Evolutionary conservation across 208 protist species (phyloP), one percentile per base, ranked within the genome.

Genomic region (Trypanosoma melophagium): DNA sequence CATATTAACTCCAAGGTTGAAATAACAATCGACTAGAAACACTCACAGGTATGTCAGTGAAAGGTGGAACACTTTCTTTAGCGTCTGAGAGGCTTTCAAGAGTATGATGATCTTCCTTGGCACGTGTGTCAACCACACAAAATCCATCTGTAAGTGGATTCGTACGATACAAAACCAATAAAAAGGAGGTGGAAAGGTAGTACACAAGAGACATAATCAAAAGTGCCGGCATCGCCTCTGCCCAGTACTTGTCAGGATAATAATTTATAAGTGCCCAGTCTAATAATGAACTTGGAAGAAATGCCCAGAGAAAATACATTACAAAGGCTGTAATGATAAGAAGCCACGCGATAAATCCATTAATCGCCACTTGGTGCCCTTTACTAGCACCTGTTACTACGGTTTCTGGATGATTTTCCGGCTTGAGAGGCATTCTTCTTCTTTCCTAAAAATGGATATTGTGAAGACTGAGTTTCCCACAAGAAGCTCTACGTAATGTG

Each of bases 201-300:
- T 92, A 93, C 61, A 84, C 66, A 45, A 87, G 66, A 28, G 87
- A 73, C 79, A 95, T 93, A 31, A 90, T 78, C 17, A 97, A 50
- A 0, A 92, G 80, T 19, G 90, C 80, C 9, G 93, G 93, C 7
- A 88, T 41, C 40, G 90, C 90, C 3, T 92, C 70, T 9, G 93
- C 93, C 93, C 93, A 97, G 80, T 97, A 97, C 62, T 83, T 80
- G 66, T 96, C 89, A 0, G 93, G 93, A 68, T 96, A 95, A 76
- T 97, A 96, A 31, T 72, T 92, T 19, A 95, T 67, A 55, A 90
- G 81, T 40, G 88, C 61, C 47, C 38, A 35, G 54, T 91, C 81
- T 2, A 96, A 80, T 21, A 83, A 57, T 56, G 72, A 24, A 16
- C 80, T 79, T 0, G 89, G 87, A 40, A 94, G 41, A 19, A 87